Base-by-base conservation (phyloP, 2,329 filamentous ascomycete genomes). In the Rosellinia necatrix region DNA sequence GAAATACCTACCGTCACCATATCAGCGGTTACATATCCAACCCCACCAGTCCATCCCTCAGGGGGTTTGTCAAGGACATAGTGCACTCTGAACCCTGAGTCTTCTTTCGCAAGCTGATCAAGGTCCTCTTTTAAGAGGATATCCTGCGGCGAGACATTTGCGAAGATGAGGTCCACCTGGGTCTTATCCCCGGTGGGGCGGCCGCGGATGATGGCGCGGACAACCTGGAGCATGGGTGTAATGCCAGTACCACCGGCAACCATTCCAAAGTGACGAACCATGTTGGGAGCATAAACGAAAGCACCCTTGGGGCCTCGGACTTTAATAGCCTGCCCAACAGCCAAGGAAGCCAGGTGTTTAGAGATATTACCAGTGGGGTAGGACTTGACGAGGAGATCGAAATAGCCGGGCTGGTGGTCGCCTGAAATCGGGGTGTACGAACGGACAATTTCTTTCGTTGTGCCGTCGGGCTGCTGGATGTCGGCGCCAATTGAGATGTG, bases 281-380 rank as follows among this genome's bases (percentile, higher is more conserved):
- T 93, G 81, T 97, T 97, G 67, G 93, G 92, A 15, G 88, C 91
- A 79, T 99, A 99, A 61, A 96, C 90, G 82, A 99, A 97, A 67
- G 93, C 93, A 67, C 94, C 94, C 83, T 97, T 97, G 75, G 94
- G 94, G 8, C 94, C 94, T 68, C 85, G 87, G 68, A 97, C 88
- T 73, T 91, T 91, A 82, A 99, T 94, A 59, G 83, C 88, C 75
- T 96, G 86, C 60, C 93, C 92, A 58, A 97, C 82, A 62, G 83
- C 84, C 60, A 99, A 84, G 10, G 84, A 86, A 42, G 91, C 90
- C 78, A 99, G 87, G 77, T 96, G 83, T 78, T 91, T 92, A 74
- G 90, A 96, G 81, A 99, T 97, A 81, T 97, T 97, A 68, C 94
- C 94, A 66, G 91, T 92, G 2, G 92, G 91, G 78, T 99, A 99